Evolutionary conservation across 495 filamentous ascomycete genomes (phyloP).

Genomic region (Lasiosphaeria ovina): DNA sequence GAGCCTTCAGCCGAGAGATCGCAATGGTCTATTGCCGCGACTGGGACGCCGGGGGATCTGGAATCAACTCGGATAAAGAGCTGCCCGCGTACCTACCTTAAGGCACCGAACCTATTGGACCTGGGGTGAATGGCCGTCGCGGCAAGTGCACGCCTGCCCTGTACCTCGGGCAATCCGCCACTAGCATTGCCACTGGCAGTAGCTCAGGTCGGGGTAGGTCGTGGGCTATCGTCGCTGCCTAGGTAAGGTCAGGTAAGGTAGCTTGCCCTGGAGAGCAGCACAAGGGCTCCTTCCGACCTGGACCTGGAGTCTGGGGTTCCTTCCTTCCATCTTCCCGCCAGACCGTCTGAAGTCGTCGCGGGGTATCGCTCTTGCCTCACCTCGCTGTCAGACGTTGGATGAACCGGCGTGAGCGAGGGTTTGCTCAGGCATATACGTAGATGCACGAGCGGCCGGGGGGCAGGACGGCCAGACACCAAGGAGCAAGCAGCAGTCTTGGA

Average conservation of each 20-base stretch:
- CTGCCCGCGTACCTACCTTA: no score
- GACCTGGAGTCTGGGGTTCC: conserved; percentile 2
- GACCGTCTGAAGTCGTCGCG: background rate
- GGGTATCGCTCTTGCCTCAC: background rate
- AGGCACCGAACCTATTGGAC: no score
- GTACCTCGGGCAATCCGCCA: no score
- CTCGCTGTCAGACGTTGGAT: background rate
- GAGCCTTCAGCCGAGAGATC: conserved; percentile 24
- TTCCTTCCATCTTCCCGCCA: background rate
- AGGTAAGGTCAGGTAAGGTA: no score
- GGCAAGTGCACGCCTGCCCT: no score
- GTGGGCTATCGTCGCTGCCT: no score
- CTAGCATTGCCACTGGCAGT: no score
- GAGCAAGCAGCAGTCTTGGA: background rate
- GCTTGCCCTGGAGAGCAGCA: conserved; percentile 6
- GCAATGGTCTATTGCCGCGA: background rate
- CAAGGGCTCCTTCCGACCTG: background rate
- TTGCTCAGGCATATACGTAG: background rate
- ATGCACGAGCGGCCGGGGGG: background rate
- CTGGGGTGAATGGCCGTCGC: no score
- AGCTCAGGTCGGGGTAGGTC: no score
- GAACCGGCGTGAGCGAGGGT: background rate
- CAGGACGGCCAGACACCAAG: conserved; percentile 2
- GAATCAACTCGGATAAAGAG: background rate
- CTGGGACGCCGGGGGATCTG: background rate